phyloP scores from a whole-genome alignment of 2,329 filamentous ascomycete species.

The Seiridium unicorne region DNA sequence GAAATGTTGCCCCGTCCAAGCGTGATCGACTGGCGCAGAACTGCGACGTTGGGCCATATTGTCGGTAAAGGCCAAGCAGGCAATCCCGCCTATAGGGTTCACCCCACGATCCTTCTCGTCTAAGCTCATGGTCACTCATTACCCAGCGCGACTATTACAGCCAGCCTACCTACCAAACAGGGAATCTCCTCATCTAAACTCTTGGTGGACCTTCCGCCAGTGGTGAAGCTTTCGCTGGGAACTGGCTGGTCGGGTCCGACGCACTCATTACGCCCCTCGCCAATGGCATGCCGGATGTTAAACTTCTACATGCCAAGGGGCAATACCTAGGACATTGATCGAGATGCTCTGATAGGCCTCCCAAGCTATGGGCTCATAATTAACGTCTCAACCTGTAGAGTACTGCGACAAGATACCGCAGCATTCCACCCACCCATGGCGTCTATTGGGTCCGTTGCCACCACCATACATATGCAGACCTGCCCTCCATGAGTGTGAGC shows the following conservation, averaged over 20 bases:
- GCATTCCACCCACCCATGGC: neutral
- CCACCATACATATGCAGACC: neutral
- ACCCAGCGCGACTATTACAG: neutral
- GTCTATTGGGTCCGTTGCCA: neutral
- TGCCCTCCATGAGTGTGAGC: neutral
- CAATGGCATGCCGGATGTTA: neutral
- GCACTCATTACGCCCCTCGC: neutral
- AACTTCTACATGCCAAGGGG: no score
- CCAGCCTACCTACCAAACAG: slow-evolving; percentile 2
- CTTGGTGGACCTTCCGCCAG: neutral
- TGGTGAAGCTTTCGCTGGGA: neutral
- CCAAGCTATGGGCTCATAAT: neutral
- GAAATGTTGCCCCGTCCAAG: slow-evolving; percentile 1
- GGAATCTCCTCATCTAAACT: slow-evolving; percentile 3
- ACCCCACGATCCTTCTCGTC: slow-evolving; percentile 1
- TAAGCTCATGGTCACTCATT: neutral
- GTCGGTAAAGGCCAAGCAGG: neutral
- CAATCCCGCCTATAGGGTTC: neutral
- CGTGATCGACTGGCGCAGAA: neutral
- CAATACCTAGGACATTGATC: neutral
- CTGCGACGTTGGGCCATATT: slow-evolving; percentile 1
- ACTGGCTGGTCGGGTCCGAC: neutral
- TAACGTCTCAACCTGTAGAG: neutral
- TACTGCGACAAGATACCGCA: neutral
- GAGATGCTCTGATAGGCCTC: neutral